A percentile compares a stretch with the other conserved stretches of the same genome.
Conservation (phyloP, 768 basidiomycete genomes). For the Mycena rebaudengoi region DNA sequence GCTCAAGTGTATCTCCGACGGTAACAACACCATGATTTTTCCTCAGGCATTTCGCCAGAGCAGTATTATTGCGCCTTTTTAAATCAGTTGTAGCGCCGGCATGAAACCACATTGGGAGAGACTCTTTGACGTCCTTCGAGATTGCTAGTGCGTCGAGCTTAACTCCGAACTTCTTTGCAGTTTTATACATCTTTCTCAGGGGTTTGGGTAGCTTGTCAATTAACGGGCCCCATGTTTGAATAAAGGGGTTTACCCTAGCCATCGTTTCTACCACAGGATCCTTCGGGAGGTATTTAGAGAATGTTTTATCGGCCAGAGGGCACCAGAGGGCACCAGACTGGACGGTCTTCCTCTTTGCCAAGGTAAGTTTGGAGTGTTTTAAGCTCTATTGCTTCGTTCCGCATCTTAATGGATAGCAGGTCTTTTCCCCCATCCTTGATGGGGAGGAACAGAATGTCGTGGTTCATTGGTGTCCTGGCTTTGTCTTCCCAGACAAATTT, state of each 20-base stretch:
- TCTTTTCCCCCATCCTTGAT: not conserved
- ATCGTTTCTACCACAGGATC: not conserved
- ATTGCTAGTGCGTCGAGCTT: slow-evolving; percentile 22
- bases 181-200: slow-evolving; percentile 27
- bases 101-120: slow-evolving; percentile 45
- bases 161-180: slow-evolving; percentile 29
- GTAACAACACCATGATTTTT: not conserved
- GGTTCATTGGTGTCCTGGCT: not conserved
- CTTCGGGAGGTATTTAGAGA: slow-evolving; percentile 6
- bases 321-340: slow-evolving; percentile 43
- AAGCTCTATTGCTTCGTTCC: not conserved
- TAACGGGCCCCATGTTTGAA: slow-evolving; percentile 35
- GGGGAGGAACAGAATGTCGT: not conserved
- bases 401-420: not conserved
- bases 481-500: slow-evolving; percentile 27
- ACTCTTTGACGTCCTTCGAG: slow-evolving; percentile 6
- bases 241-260: slow-evolving; percentile 28
- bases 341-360: slow-evolving; percentile 6
- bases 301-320: slow-evolving; percentile 32
- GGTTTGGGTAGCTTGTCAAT: slow-evolving; percentile 11
- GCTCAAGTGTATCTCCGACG: not conserved
- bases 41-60: not conserved
- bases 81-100: slow-evolving; percentile 5
- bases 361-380: slow-evolving; percentile 33
- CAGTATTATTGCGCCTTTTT: not conserved